A percentile compares a stretch with the other conserved stretches of the same genome.
Conservation (phyloP, 2,329 filamentous ascomycete species). For the Fusarium tupiense region DNA sequence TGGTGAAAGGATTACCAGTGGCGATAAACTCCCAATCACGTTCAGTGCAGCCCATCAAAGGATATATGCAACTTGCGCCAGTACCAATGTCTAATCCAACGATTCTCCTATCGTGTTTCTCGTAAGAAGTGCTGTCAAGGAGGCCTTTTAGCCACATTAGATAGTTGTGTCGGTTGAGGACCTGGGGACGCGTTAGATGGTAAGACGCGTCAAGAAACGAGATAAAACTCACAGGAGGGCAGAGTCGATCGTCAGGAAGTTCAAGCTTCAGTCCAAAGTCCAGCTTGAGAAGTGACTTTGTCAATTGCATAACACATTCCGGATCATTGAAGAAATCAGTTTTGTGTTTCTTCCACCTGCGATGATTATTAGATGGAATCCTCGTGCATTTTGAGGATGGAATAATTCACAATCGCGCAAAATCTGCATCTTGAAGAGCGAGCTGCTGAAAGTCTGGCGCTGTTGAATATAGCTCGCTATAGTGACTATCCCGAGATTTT, state of each 20-base stretch:
- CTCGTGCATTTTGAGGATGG: not conserved
- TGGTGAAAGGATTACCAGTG: constrained; percentile 55
- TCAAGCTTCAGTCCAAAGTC: constrained; percentile 79
- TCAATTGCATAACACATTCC: constrained; percentile 79
- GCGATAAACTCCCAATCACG: constrained; percentile 79
- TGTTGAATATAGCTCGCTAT: constrained; percentile 52
- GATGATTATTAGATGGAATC: not conserved
- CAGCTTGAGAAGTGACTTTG: constrained; percentile 77
- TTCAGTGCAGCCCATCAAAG: constrained; percentile 78
- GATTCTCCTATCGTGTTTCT: constrained; percentile 59
- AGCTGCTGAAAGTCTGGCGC: constrained; percentile 57
- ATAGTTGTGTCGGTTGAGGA: constrained; percentile 82
- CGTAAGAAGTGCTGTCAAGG: constrained; percentile 74
- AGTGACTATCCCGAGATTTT: constrained; percentile 44
- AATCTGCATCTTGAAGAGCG: constrained; percentile 52
- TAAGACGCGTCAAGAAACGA: not conserved
- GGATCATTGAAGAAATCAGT: constrained; percentile 77
- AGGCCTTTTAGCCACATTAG: constrained; percentile 88
- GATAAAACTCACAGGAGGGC: constrained; percentile 74
- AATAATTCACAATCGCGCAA: constrained; percentile 52
- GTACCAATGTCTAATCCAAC: constrained; percentile 87
- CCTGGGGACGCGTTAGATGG: constrained; percentile 47
- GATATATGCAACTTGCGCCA: constrained; percentile 91
- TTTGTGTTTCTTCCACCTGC: constrained; percentile 38
- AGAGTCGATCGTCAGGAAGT: constrained; percentile 81